phyloP scores from a whole-genome alignment of 257 asterid genomes.

The Solanum medicagineum region DNA sequence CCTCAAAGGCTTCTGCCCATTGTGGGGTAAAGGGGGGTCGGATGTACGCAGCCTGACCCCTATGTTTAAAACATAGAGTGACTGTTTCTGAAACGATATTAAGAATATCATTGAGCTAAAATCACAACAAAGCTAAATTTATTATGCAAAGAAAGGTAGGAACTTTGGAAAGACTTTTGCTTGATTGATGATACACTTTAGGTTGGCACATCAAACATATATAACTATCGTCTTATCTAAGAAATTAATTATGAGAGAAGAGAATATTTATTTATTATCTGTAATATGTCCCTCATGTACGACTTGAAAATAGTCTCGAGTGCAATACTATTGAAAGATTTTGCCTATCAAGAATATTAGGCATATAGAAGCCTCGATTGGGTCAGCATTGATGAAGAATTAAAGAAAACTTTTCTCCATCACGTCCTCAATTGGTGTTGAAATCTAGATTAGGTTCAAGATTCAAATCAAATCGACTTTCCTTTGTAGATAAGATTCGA shows the following conservation, averaged over 20 bases:
- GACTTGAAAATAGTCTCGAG: background rate
- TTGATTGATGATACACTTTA: background rate
- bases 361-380: background rate
- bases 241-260: too few species aligned
- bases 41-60: too few species aligned
- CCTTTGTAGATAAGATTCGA: too few species aligned
- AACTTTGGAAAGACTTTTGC: background rate
- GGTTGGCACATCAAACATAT: too few species aligned
- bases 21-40: too few species aligned
- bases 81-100: too few species aligned
- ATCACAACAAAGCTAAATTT: too few species aligned
- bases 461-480: background rate
- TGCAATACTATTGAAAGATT: background rate
- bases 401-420: background rate
- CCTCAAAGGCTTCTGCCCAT: too few species aligned
- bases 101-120: too few species aligned
- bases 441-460: background rate
- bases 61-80: too few species aligned
- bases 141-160: background rate
- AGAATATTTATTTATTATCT: too few species aligned
- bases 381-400: background rate
- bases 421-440: background rate
- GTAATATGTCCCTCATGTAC: background rate
- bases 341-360: background rate
- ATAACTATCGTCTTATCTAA: background rate